phyloP scores from a whole-genome alignment of 495 filamentous ascomycete genomes.

The Jackrogersella minutella region DNA sequence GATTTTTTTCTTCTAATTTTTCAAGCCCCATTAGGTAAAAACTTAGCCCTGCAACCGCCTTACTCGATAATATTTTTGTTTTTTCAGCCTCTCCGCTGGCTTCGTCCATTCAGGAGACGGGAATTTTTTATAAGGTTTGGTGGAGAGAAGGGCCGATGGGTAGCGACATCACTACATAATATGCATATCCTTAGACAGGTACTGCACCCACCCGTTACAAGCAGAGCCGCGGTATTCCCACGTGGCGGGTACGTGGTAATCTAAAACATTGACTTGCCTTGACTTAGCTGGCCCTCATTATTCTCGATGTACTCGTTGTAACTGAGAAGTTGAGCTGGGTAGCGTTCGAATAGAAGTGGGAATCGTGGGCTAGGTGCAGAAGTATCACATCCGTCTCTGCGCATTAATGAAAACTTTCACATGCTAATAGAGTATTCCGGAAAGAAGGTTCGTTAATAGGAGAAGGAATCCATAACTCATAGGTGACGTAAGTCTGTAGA shows the following conservation, averaged over 20 bases:
- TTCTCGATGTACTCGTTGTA: too few relatives aligned
- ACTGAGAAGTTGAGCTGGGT: neutral
- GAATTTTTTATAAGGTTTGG: neutral
- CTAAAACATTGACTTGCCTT: neutral
- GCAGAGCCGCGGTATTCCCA: slow-evolving; percentile 30
- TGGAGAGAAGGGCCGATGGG: slow-evolving; percentile 21
- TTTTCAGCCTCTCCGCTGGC: slow-evolving; percentile 24
- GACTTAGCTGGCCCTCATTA: too few relatives aligned
- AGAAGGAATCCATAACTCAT: neutral
- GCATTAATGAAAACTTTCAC: neutral
- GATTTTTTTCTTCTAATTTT: neutral
- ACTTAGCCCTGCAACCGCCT: slow-evolving; percentile 25
- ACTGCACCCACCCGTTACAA: slow-evolving; percentile 11
- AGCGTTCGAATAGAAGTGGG: slow-evolving; percentile 3
- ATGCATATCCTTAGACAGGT: too few relatives aligned
- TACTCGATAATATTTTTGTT: too few relatives aligned
- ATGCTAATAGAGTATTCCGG: neutral
- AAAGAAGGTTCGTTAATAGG: neutral
- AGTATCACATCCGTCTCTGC: neutral
- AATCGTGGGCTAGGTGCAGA: neutral
- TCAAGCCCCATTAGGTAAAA: neutral
- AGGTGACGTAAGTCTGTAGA: neutral
- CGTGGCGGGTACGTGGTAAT: slow-evolving; percentile 17
- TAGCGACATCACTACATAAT: neutral
- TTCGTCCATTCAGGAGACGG: neutral